Base-by-base conservation (phyloP, 768 basidiomycete species). In the Cytidiella melzeri region DNA sequence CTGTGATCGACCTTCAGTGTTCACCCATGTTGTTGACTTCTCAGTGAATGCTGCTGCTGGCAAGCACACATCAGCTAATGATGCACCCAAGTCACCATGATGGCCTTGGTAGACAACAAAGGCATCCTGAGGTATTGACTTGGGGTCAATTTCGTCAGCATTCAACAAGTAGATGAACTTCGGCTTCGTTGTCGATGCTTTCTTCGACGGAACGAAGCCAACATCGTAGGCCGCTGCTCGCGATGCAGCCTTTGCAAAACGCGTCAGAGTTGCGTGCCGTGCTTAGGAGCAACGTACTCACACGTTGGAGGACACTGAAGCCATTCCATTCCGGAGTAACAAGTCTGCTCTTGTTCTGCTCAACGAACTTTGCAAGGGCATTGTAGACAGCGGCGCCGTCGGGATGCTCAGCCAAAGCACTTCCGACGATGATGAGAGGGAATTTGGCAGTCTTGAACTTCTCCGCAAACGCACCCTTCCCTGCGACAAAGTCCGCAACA, bases 21-120 rank as follows among this genome's bases (percentile, higher is more conserved):
- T 99, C 48, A 99, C 80, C 92, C 94, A 98, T 1, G 93, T 97
- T 42, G 77, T 75, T 6, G 79, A 73, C 65, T 87, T 87, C 72
- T 98, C 96, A 2, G 95, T 98, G 70, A 96, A 97, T 2, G 96
- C 96, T 13, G 86, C 79, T 6, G 79, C 91, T 13, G 96, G 96
- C 15, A 98, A 72, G 65, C 89, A 91, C 51, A 98, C 92, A 62
- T 99, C 96, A n/a, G 96, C 96, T 20, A 93, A 82, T 60, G 92
- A 90, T 2, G 96, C 96, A 28, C 96, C 95, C 47, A 91, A 73
- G 65, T 99, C 96, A 59, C 96, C 96, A 63, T 99, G 96, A 66
- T 97, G 94, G 28, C 96, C 96, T 62, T 98, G 96, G 67, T 99
- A 99, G 12, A 99, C 95, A 41, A 98, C 94, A 61, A 98, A 98